Conservation (phyloP, 345 rosid species). For the Eutrema japonicum region DNA sequence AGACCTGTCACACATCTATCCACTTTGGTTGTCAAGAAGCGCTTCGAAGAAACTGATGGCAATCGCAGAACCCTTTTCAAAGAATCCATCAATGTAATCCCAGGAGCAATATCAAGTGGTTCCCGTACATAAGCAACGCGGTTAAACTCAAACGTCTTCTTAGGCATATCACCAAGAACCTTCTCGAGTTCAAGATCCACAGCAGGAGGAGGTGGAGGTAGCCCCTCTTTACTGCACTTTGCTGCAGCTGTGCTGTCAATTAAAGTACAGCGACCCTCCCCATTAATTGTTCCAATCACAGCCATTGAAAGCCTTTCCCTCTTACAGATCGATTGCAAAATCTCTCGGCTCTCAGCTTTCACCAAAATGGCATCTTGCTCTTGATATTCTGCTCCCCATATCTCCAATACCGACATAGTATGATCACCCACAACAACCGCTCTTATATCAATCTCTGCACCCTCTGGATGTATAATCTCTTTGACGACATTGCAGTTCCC, state of each 20-base stretch:
- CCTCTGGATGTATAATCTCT: constrained; percentile 90
- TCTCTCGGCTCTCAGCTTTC: constrained; percentile 71
- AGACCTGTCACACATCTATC: constrained; percentile 97
- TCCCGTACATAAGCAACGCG: constrained; percentile 57
- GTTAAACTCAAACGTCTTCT: constrained; percentile 75
- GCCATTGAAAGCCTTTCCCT: constrained; percentile 97
- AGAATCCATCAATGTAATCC: constrained; percentile 75
- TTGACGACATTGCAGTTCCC: constrained; percentile 98
- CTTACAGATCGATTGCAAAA: constrained; percentile 74
- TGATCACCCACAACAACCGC: constrained; percentile 89
- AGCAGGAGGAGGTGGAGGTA: constrained; percentile 80
- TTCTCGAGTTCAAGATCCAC: constrained; percentile 93
- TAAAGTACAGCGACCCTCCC: constrained; percentile 75
- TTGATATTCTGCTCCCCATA: constrained; percentile 99
- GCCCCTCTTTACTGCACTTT: constrained; percentile 57
- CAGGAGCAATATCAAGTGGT: constrained; percentile 89
- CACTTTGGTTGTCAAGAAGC: constrained; percentile 89
- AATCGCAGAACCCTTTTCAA: constrained; percentile 84
- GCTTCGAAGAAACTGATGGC: constrained; percentile 82
- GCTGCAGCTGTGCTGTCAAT: constrained; percentile 68
- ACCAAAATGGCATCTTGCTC: constrained; percentile 98
- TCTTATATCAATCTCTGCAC: constrained; percentile 83
- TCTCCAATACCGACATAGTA: constrained; percentile 94
- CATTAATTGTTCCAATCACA: constrained; percentile 79
- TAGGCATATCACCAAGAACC: constrained; percentile 97